Base-by-base conservation (phyloP, 768 basidiomycete species). In the Phylloporus rhodoxanthus region DNA sequence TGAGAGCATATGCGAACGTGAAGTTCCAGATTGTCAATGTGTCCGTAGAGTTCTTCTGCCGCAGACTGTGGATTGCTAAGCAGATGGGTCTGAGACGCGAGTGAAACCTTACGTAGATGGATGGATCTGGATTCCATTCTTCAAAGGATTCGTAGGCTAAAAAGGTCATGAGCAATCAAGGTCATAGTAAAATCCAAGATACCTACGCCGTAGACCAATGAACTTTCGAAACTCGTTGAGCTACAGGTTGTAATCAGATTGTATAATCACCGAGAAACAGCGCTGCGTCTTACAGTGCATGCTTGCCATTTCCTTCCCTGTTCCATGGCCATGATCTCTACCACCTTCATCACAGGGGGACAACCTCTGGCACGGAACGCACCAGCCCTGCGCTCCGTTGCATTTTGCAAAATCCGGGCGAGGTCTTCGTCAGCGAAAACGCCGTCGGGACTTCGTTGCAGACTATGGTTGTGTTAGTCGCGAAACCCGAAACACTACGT, bases 11-110 rank as follows among this genome's bases (percentile, higher is more conserved):
- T 34, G 63, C 79, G 40, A 51, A 82, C 87, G 59, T 91, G 78
- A 10, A 92, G 77, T 61, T 91, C 90, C 29, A 91, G 76, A 61
- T 87, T 84, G 57, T 91, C 80, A 48, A 90, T 84, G 54, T 86
- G 74, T 40, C 73, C 74, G 59, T 90, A 89, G 14, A 90, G 73
- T 8, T 75, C 68, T 42, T 76, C 72, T 0, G 90, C 90, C 2
- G 82, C 77, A 13, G 60, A 73, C 84, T 87, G 48, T 21, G 9
- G 11, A 42, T 5, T 7, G 33, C 17, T 58, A 23, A 51, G 54
- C 17, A 36, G 26, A 43, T 9, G 30, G 32, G 1, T 2, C n/a
- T 15, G 3, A 8, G 10, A 6, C 29, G 28, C 32, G 20, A 8
- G 29, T 6, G 13, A 32, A 29, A 32, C 60, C 78, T 53, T 54